These are phyloP conservation scores for Ogataea glucozyma DNA, from an alignment of 805 yeast genomes.

Conservation along the genomic window DNA sequence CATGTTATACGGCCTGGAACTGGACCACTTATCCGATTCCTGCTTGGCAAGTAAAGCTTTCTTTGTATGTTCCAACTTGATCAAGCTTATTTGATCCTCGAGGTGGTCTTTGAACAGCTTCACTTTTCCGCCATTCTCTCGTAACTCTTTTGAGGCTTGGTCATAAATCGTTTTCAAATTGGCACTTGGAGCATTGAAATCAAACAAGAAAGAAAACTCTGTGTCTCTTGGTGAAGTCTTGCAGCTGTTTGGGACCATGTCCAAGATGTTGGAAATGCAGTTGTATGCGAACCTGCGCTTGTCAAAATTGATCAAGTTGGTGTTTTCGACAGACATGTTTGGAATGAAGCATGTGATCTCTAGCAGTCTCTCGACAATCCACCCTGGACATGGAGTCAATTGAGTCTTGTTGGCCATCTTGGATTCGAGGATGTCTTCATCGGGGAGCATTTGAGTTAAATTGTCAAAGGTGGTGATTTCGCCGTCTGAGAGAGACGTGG, in stretches of 20 bases:
- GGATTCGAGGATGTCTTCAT: constrained; percentile 15
- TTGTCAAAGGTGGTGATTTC: constrained; percentile 8
- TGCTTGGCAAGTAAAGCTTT: constrained; percentile 30
- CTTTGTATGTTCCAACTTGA: constrained; percentile 47
- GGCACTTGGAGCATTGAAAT: constrained; percentile 41
- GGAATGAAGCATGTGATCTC: constrained; percentile 80
- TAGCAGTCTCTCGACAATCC: constrained; percentile 79
- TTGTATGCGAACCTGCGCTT: constrained; percentile 72
- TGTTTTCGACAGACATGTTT: constrained; percentile 66
- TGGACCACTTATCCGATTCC: constrained; percentile 20
- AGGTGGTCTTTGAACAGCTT: constrained; percentile 49
- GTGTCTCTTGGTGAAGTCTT: constrained; percentile 34
- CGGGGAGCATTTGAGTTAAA: constrained; percentile 36
- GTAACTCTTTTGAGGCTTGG: constrained; percentile 44
- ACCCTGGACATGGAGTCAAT: constrained; percentile 84
- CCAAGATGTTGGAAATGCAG: constrained; percentile 54
- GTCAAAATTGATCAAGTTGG: constrained; percentile 77
- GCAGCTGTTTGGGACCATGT: constrained; percentile 38
- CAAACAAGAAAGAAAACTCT: constrained; percentile 55
- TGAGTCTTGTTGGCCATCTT: constrained; percentile 32
- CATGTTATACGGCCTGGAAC: constrained; percentile 4
- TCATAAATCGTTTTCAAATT: constrained; percentile 42
- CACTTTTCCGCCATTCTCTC: constrained; percentile 38
- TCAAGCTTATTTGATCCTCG: constrained; percentile 50
- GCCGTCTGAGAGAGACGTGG: constrained; percentile 28